Percentiles rank a stretch among this genome's conserved stretches.
These are phyloP conservation scores for Phytophthora tentaculata DNA, from an alignment of 352 stramenopile genomes.

Conservation along the genomic window DNA sequence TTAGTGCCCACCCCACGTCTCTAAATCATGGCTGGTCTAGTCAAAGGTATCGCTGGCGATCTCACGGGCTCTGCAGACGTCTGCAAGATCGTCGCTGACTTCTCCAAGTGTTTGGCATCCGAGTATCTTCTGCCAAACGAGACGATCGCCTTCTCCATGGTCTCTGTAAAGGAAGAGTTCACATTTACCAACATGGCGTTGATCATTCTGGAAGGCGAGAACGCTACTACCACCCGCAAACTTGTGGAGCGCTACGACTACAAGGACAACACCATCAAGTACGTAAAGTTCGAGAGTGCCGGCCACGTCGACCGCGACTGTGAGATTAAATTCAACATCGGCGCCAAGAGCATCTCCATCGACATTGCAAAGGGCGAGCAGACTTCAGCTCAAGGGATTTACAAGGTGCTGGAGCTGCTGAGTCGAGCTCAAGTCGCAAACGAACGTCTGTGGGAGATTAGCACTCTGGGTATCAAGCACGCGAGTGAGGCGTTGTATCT, in stretches of 20 bases:
- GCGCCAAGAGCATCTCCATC: slow-evolving; percentile 47
- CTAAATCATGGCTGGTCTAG: slow-evolving; percentile 36
- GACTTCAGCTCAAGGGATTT: slow-evolving; percentile 38
- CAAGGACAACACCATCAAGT: slow-evolving; percentile 31
- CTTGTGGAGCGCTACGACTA: slow-evolving; percentile 57
- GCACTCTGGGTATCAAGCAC: slow-evolving; percentile 49
- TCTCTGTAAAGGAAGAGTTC: slow-evolving; percentile 66
- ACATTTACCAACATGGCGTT: slow-evolving; percentile 72
- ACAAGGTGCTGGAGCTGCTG: slow-evolving; percentile 65
- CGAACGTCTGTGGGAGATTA: slow-evolving; percentile 54
- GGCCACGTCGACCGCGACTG: slow-evolving; percentile 58
- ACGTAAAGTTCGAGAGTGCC: slow-evolving; percentile 58
- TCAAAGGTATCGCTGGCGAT: slow-evolving; percentile 59
- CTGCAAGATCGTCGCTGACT: slow-evolving; percentile 48
- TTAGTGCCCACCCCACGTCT: too few relatives aligned
- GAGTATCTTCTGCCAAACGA: slow-evolving; percentile 62
- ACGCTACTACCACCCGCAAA: slow-evolving; percentile 55
- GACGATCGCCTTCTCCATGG: slow-evolving; percentile 58
- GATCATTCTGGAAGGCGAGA: slow-evolving; percentile 45
- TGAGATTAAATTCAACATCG: slow-evolving; percentile 68
- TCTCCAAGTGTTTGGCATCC: slow-evolving; percentile 48
- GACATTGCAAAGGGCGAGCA: slow-evolving; percentile 55
- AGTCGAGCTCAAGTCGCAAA: slow-evolving; percentile 49
- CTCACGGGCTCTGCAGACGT: slow-evolving; percentile 61
- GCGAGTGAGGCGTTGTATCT: slow-evolving; percentile 48